A percentile compares a stretch with the other conserved stretches of the same genome.
These are phyloP conservation scores for Dothiorella sarmentorum DNA, from an alignment of 2,329 filamentous ascomycete species.

Conservation along the genomic window DNA sequence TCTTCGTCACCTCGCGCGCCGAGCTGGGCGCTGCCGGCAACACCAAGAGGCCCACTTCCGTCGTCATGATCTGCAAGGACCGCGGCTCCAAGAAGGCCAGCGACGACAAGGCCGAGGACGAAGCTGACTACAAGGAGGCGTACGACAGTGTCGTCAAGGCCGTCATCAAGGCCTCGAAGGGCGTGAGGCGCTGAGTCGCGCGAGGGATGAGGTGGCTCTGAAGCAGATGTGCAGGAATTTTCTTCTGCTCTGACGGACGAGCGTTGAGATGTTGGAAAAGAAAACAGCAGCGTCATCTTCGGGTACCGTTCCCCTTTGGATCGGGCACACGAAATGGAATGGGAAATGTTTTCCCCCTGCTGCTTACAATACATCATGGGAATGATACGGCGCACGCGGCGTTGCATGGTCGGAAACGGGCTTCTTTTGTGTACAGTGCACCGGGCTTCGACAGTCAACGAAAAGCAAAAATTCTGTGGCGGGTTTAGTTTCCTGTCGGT, in stretches of 20 bases:
- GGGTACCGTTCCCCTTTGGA: neutral
- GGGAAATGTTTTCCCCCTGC: neutral
- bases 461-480: neutral
- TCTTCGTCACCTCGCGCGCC: constrained; percentile 88
- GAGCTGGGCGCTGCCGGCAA: constrained; percentile 90
- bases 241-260: neutral
- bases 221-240: neutral
- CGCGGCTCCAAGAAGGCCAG: constrained; percentile 49
- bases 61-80: constrained; percentile 73
- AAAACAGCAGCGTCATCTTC: neutral
- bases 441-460: constrained; percentile 9
- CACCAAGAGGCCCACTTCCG: constrained; percentile 94
- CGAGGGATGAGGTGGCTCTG: neutral
- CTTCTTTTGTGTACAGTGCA: constrained; percentile 13
- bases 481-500: neutral
- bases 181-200: constrained; percentile 49
- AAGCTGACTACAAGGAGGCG: constrained; percentile 48
- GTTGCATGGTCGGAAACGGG: constrained; percentile 5
- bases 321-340: neutral
- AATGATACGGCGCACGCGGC: constrained; percentile 14
- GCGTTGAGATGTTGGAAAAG: neutral
- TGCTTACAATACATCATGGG: constrained; percentile 9
- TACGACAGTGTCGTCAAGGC: constrained; percentile 58
- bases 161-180: constrained; percentile 56
- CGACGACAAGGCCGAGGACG: constrained; percentile 45